A percentile compares a stretch with the other conserved stretches of the same genome.
These are phyloP conservation scores for Petrea volubilis DNA, from an alignment of 257 asterid species.

Conservation along the genomic window DNA sequence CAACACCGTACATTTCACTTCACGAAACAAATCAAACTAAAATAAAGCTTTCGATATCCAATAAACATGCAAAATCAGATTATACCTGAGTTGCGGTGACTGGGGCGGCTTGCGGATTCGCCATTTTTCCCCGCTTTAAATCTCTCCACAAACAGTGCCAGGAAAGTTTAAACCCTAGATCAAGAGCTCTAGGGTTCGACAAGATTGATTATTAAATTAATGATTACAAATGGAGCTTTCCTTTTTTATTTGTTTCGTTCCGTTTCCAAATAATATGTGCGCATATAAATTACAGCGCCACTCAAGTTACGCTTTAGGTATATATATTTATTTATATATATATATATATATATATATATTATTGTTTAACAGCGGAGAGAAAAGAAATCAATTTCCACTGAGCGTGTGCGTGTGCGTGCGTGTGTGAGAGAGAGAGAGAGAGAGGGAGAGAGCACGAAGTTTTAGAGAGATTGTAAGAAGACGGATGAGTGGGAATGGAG, in stretches of 20 bases:
- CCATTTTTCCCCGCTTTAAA: constrained; percentile 31
- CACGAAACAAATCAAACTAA: neutral
- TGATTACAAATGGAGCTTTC: neutral
- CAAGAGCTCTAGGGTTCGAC: constrained; percentile 18
- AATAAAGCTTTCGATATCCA: neutral
- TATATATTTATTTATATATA: too few species aligned
- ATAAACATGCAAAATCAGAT: neutral
- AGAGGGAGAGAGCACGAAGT: neutral
- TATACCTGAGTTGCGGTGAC: constrained; percentile 46
- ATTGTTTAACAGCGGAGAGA: neutral
- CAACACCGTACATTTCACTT: too few species aligned
- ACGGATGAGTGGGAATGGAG: neutral
- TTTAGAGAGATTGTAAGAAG: neutral
- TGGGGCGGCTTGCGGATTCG: constrained; percentile 33
- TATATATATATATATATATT: too few species aligned
- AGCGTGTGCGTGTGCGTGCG: neutral
- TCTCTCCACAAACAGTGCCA: neutral
- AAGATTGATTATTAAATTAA: neutral
- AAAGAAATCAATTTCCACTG: neutral
- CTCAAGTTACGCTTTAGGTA: too few species aligned
- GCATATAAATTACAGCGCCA: neutral
- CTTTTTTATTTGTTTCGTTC: neutral
- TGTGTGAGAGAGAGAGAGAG: neutral
- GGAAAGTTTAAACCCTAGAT: constrained; percentile 29
- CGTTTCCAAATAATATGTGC: too few species aligned